Evolutionary conservation across 163 green algal species (phyloP).

Genomic region (Chlamydomonas reinhardtii): DNA sequence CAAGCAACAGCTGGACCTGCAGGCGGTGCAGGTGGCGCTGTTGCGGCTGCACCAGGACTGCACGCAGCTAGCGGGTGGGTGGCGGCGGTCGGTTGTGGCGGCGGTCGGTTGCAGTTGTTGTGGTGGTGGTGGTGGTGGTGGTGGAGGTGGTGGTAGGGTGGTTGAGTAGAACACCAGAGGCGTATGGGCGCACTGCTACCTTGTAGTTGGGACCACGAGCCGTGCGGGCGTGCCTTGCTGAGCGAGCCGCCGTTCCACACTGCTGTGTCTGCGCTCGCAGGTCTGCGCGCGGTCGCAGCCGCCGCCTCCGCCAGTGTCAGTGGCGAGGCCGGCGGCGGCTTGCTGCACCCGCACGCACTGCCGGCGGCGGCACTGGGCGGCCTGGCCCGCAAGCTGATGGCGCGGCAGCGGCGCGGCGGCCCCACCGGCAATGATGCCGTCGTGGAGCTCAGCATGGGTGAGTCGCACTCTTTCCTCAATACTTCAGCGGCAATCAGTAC

Average conservation of each 20-base stretch:
- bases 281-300: background rate
- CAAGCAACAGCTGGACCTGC: conserved; percentile 56
- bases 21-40: conserved; percentile 60
- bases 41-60: conserved; percentile 55
- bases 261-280: too few relatives aligned
- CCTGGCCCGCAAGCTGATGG: conserved; percentile 35
- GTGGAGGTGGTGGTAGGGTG: background rate
- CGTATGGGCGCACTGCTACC: too few relatives aligned
- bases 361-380: conserved; percentile 14
- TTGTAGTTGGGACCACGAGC: too few relatives aligned
- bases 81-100: background rate
- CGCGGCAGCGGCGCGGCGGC: conserved; percentile 7
- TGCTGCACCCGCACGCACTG: conserved; percentile 32
- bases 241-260: too few relatives aligned
- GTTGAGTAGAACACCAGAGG: background rate
- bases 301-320: background rate
- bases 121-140: too few relatives aligned
- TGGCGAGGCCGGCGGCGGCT: background rate
- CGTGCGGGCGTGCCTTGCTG: too few relatives aligned
- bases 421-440: background rate
- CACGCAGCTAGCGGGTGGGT: conserved; percentile 28
- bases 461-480: too few relatives aligned
- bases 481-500: too few relatives aligned
- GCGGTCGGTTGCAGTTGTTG: too few relatives aligned
- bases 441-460: conserved; percentile 31